A percentile compares a stretch with the other conserved stretches of the same genome.
Conservation (phyloP, 192 early-diverging fungal species). For the Coemansia sp. region DNA sequence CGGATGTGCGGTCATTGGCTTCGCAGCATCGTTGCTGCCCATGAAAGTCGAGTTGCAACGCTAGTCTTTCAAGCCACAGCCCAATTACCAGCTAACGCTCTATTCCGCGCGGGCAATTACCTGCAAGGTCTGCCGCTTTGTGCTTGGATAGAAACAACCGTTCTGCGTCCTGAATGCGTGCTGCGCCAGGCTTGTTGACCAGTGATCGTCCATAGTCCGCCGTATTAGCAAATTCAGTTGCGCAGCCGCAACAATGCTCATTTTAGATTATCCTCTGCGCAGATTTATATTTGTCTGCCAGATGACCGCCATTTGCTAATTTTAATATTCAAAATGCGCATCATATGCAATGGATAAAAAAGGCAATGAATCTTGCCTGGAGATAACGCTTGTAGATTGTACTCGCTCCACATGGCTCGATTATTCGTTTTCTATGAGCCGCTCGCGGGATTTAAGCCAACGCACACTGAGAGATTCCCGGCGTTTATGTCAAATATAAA, state of each 20-base stretch:
- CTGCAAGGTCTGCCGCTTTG: neutral
- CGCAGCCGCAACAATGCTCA: neutral
- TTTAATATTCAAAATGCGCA: constrained; percentile 1
- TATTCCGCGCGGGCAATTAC: neutral
- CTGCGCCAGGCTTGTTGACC: neutral
- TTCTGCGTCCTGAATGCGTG: neutral
- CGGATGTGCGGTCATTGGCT: neutral
- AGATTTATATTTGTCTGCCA: neutral
- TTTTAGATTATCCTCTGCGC: neutral
- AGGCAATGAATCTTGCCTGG: neutral
- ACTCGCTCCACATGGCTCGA: neutral
- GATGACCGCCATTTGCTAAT: neutral
- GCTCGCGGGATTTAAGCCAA: neutral
- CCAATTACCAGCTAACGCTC: neutral
- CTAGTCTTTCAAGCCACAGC: neutral
- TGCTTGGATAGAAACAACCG: neutral
- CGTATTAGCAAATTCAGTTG: constrained; percentile 1
- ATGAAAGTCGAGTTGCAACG: neutral
- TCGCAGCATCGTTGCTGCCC: neutral
- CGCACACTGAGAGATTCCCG: neutral
- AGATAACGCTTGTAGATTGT: neutral
- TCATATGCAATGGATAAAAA: neutral
- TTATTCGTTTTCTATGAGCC: neutral
- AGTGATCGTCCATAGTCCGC: neutral
- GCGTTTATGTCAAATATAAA: neutral